Percentiles rank a stretch among this genome's conserved stretches.
phyloP scores from a whole-genome alignment of 305 asterid genomes.

The Striga hermonthica region DNA sequence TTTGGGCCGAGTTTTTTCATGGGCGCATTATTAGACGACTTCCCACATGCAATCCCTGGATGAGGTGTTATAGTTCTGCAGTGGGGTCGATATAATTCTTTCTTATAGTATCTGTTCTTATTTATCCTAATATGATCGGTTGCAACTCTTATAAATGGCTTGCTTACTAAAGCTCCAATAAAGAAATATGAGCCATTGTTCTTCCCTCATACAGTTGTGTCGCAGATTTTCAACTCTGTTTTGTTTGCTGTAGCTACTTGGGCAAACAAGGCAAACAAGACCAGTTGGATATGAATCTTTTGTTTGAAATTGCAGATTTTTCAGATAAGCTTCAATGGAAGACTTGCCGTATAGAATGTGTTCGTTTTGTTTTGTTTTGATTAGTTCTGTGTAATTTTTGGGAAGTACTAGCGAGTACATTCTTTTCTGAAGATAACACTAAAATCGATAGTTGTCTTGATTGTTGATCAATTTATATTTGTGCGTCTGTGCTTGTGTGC shows the following conservation, averaged over 20 bases:
- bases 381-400: constrained; percentile 8
- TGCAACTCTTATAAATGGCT: constrained; percentile 1
- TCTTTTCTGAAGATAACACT: too few relatives aligned
- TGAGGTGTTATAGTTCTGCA: constrained; percentile 31
- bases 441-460: too few relatives aligned
- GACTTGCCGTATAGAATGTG: constrained; percentile 29
- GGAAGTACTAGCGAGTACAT: not conserved
- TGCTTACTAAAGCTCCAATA: constrained; percentile 30
- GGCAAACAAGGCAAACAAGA: constrained; percentile 6
- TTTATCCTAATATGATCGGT: not conserved
- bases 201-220: not conserved
- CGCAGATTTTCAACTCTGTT: not conserved
- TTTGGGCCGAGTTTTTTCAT: constrained; percentile 12
- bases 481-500: too few relatives aligned
- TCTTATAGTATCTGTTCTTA: constrained; percentile 22
- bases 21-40: constrained; percentile 30
- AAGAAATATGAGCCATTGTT: constrained; percentile 25
- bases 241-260: constrained; percentile 10
- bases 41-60: constrained; percentile 9
- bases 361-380: not conserved
- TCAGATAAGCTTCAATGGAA: constrained; percentile 20
- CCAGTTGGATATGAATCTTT: constrained; percentile 4
- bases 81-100: constrained; percentile 44
- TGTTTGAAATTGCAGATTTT: constrained; percentile 22
- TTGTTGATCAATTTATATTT: too few relatives aligned